Evolutionary conservation across 345 rosid genomes (phyloP), one percentile per base, ranked within the genome.

Genomic region (Dipteronia dyeriana): DNA sequence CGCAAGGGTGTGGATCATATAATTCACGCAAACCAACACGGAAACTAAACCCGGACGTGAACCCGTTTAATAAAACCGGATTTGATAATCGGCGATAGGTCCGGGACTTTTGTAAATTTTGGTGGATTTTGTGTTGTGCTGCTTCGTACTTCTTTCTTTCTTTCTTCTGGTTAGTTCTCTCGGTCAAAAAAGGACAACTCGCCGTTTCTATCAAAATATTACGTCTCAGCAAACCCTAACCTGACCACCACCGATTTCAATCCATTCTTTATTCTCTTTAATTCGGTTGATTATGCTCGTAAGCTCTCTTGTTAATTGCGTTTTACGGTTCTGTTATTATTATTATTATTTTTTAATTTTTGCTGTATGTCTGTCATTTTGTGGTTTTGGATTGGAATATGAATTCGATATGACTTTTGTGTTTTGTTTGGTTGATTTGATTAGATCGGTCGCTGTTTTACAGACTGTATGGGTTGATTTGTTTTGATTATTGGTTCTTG

Each of bases 41-140:
- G 87, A 74, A 90, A 49, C 66, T 3, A 31, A 90, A 85, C 96
- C 94, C 98, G 97, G 97, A 91, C 89, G 87, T 85, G 80, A 81
- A 76, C 80, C 79, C 71, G 84, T 71, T 22, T 54, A 49, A 68
- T 61, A 71, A 91, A 91, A 83, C 82, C 88, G 83, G 88, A 93
- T 86, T 93, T 81, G 80, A 95, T 88, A 78, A 86, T 84, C 93
- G 88, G 85, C 85, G 90, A 87, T 83, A 87, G 47, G 92, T 93
- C 96, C 96, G 94, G 77, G 68, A 72, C 81, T 73, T 88, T 77
- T 74, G 80, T 75, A 53, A 61, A 25, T 73, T 73, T 79, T 71
- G 70, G 66, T 78, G 57, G 76, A 22, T 54, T 63, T 10, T 1
- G 38, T 31, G 34, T 34, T 4, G 38, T 34, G 38, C 38, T 34